phyloP scores from a whole-genome alignment of 2,329 filamentous ascomycete species.

The Ophiostoma piceae region DNA sequence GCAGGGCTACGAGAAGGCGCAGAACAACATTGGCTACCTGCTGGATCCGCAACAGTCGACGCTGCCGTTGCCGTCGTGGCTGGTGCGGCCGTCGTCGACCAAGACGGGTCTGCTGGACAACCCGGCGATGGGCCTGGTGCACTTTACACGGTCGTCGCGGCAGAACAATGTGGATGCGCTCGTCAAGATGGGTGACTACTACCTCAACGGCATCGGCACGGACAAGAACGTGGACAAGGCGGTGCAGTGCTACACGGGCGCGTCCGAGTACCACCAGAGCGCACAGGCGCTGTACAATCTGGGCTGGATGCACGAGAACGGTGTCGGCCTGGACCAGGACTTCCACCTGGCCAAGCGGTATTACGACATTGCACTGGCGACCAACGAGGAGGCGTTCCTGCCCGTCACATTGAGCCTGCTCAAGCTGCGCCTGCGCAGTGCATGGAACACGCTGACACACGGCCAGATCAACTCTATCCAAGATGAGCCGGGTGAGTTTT shows the following conservation, averaged over 20 bases:
- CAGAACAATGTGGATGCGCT: slow-evolving; percentile 90
- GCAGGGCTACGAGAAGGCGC: slow-evolving; percentile 83
- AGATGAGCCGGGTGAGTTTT: slow-evolving; percentile 57
- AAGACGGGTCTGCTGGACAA: slow-evolving; percentile 44
- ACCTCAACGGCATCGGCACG: slow-evolving; percentile 75
- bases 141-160: slow-evolving; percentile 91
- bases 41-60: slow-evolving; percentile 67
- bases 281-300: slow-evolving; percentile 96
- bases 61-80: slow-evolving; percentile 50
- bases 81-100: slow-evolving; percentile 31
- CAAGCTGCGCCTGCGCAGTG: slow-evolving; percentile 77
- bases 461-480: slow-evolving; percentile 90
- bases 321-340: slow-evolving; percentile 85
- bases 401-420: slow-evolving; percentile 84
- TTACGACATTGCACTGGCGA: slow-evolving; percentile 87
- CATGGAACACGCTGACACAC: slow-evolving; percentile 89
- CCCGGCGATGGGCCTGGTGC: slow-evolving; percentile 67
- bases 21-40: slow-evolving; percentile 84
- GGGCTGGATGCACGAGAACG: slow-evolving; percentile 99
- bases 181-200: slow-evolving; percentile 98
- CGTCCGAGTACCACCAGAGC: slow-evolving; percentile 84
- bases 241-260: slow-evolving; percentile 84
- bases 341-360: slow-evolving; percentile 96
- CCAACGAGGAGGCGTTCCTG: slow-evolving; percentile 88
- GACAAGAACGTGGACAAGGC: slow-evolving; percentile 73